phyloP scores from a whole-genome alignment of 768 basidiomycete genomes.

The Rhodotorula babjevae region DNA sequence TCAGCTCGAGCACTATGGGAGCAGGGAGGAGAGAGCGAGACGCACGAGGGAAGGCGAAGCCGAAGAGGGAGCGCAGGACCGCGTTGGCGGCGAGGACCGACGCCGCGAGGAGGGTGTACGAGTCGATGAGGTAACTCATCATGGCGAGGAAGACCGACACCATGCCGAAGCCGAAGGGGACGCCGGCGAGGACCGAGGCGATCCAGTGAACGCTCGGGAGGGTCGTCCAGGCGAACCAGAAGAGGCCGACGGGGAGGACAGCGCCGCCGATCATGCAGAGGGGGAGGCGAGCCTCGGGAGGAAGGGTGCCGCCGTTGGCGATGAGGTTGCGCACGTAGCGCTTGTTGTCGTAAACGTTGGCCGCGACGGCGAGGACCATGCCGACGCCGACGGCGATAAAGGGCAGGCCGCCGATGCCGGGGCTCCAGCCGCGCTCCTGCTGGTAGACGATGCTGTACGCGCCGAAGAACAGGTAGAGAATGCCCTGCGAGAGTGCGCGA shows the following conservation, averaged over 20 bases:
- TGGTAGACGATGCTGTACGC: conserved; percentile 51
- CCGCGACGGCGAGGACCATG: conserved; percentile 29
- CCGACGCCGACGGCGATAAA: conserved; percentile 44
- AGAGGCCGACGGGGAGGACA: conserved; percentile 46
- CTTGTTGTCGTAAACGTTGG: conserved; percentile 46
- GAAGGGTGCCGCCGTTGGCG: conserved; percentile 44
- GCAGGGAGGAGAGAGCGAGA: too few species aligned
- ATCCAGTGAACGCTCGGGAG: conserved; percentile 56
- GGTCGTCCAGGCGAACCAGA: conserved; percentile 39
- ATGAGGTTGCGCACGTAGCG: conserved; percentile 46
- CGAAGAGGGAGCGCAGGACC: conserved; percentile 39
- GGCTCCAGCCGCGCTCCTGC: conserved; percentile 47
- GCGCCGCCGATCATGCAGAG: conserved; percentile 48
- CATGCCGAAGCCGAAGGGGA: conserved; percentile 63
- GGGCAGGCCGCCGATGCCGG: conserved; percentile 49
- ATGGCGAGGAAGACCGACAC: conserved; percentile 55
- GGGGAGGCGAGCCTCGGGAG: conserved; percentile 50
- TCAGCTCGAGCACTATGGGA: neutral
- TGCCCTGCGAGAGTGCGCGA: neutral
- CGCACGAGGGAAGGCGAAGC: conserved; percentile 12
- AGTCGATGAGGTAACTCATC: conserved; percentile 22
- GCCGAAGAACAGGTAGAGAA: conserved; percentile 44
- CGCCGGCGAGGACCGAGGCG: conserved; percentile 60
- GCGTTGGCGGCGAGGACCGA: conserved; percentile 45
- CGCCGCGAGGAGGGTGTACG: conserved; percentile 41